Base-by-base conservation (phyloP, 495 filamentous ascomycete species). In the Astrothelium subdiscretum region DNA sequence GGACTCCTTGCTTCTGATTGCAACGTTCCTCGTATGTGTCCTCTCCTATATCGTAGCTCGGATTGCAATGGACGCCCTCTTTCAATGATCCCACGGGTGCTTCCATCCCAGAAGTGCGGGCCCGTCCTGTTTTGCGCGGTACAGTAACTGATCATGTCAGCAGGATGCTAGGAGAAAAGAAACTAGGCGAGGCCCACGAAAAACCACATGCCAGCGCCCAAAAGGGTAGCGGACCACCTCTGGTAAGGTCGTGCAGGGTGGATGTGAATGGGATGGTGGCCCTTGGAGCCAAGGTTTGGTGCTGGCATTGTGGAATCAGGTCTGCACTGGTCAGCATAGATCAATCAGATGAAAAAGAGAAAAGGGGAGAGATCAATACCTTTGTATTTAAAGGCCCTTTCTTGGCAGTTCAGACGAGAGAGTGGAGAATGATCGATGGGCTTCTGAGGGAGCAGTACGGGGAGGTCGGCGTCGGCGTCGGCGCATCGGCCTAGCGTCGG, bases 181-280 rank as follows among this genome's bases (percentile, higher is more conserved):
- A 52, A 63, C 10, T 5, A 61, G 57, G 59, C 26, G 58, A 38
- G 35, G 54, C 68, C 8, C 82, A 98, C 94, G 75, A 91, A 97
- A 78, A 97, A 97, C 94, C 94, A 99, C 95, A 97, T 99, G 78
- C 86, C 88, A 24, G 94, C 94, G 64, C 91, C 90, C 58, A 99
- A 77, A 59, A 84, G 87, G 31, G 90, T 97, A 48, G 89, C 94
- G 44, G 85, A 79, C 72, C 89, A 87, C 70, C 90, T 82, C 77
- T 97, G 95, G 69, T 96, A 70, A 59, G 83, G 85, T 60, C 88
- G 85, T 40, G 79, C 80, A 6, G 86, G 86, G 72, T 88, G 86
- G 67, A 89, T 73, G 72, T 89, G 84, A 68, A 90, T 79, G 58
- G 88, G 88, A 73, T 90, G 88, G 71, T 76, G 80, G 72, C 80